Evolutionary conservation across 306 rosid species (phyloP).

Genomic region (Quercus alba): DNA sequence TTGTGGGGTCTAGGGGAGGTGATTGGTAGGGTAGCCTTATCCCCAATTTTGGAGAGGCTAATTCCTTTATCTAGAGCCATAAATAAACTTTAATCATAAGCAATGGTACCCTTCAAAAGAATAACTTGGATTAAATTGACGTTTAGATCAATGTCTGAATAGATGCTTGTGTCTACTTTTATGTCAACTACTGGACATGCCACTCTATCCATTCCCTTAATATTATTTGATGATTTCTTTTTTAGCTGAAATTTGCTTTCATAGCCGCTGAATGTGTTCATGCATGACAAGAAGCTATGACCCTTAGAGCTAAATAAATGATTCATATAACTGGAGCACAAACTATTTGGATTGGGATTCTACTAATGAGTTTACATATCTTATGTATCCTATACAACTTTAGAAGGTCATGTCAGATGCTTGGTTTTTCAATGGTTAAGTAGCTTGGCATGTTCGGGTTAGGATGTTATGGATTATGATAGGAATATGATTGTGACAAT

Average conservation of each 20-base stretch:
- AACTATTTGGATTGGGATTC: neutral
- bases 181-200: neutral
- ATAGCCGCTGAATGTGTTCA: neutral
- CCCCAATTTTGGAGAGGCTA: no score
- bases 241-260: neutral
- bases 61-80: no score
- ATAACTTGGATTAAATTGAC: constrained; percentile 11
- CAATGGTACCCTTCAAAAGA: constrained; percentile 4
- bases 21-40: no score
- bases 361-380: neutral
- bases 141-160: neutral
- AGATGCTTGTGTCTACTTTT: constrained; percentile 3
- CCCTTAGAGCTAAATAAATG: neutral
- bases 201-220: neutral
- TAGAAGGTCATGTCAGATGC: neutral
- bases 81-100: constrained; percentile 13
- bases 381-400: neutral
- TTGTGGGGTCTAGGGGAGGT: no score
- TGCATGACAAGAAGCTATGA: neutral
- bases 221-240: neutral
- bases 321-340: neutral
- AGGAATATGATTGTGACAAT: neutral
- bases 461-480: neutral
- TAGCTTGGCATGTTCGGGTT: neutral
- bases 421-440: neutral